A percentile compares a stretch with the other conserved stretches of the same genome.
phyloP scores from a whole-genome alignment of 2,329 filamentous ascomycete species.

The Colletotrichum tabaci region DNA sequence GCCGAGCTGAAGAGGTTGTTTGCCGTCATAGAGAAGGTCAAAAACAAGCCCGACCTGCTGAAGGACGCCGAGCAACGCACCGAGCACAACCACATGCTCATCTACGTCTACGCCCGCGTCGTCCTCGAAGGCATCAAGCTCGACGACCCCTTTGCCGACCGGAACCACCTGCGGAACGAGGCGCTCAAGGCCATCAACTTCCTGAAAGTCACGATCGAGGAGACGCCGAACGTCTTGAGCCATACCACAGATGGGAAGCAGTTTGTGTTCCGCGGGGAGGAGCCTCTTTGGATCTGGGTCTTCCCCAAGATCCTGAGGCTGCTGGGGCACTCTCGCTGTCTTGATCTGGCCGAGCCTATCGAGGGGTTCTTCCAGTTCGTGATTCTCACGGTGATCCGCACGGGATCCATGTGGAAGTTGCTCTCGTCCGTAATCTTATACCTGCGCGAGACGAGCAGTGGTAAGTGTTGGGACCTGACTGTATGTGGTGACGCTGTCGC shows the following conservation, averaged over 20 bases:
- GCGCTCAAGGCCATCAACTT: conserved; percentile 83
- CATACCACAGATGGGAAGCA: conserved; percentile 57
- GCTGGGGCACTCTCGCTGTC: conserved; percentile 66
- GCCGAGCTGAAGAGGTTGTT: conserved; percentile 83
- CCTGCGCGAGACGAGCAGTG: conserved; percentile 62
- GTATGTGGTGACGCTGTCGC: conserved; percentile 15
- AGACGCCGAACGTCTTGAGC: conserved; percentile 79
- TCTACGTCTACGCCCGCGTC: conserved; percentile 86
- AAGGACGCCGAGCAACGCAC: conserved; percentile 76
- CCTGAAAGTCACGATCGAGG: conserved; percentile 80
- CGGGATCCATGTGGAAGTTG: conserved; percentile 64
- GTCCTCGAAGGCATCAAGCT: conserved; percentile 79
- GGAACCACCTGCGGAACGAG: conserved; percentile 69
- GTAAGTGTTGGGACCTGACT: conserved; percentile 52
- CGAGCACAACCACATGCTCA: conserved; percentile 86
- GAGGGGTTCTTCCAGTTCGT: conserved; percentile 67
- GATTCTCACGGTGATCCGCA: conserved; percentile 60
- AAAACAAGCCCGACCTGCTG: conserved; percentile 67
- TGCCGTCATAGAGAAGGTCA: conserved; percentile 68
- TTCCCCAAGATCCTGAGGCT: conserved; percentile 71
- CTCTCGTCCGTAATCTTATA: conserved; percentile 63
- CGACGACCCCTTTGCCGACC: conserved; percentile 78
- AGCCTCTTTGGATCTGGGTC: conserved; percentile 77
- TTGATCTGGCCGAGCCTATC: conserved; percentile 65
- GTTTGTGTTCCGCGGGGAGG: conserved; percentile 68